Evolutionary conservation across 805 yeast species (phyloP), one percentile per base, ranked within the genome.

Genomic region (Nakazawaea ishiwadae): DNA sequence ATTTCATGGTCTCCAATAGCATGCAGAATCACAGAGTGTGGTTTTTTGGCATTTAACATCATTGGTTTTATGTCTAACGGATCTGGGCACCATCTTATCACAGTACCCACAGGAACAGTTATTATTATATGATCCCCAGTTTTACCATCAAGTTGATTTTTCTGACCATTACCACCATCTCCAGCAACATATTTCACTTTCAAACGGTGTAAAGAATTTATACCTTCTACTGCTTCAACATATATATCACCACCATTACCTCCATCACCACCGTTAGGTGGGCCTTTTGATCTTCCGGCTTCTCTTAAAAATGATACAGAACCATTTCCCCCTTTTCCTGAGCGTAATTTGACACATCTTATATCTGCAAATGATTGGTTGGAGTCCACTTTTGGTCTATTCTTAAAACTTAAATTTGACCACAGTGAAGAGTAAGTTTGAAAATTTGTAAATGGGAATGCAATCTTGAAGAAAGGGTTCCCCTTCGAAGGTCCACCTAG

Each of bases 211-310:
- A 93, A 60, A 4, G 93, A 81, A 28, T 79, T 75, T 32, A 85
- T 52, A 17, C 84, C 85, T 37, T 77, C 77, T 1, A 81, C 79
- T 3, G 95, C 96, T 55, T 82, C 86, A 2, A 93, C 77, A 56
- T 83, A 91, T 2, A 93, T 73, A 40, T 81, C 72, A 2, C 99
- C 99, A 17, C 99, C 99, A 46, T 71, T 66, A 4, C 98, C 99
- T 23, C 99, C 99, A 63, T 93, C 97, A 8, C 99, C 99, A n/a
- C 99, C 99, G 60, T 90, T 95, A 0, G 99, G 96, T 0, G 99
- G 98, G 0, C 99, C 99, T 15, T 73, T 71, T 0, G 96, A 71
- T 32, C 86, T 64, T 31, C 89, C 86, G 3, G 96, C 85, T 50
- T 88, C 98, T 49, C 96, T 69, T 45, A 81, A 74, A 60, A 93